A percentile compares a stretch with the other conserved stretches of the same genome.
These are phyloP conservation scores for Triticum urartu DNA, from an alignment of 176 grass and related monocot species.

Conservation along the genomic window DNA sequence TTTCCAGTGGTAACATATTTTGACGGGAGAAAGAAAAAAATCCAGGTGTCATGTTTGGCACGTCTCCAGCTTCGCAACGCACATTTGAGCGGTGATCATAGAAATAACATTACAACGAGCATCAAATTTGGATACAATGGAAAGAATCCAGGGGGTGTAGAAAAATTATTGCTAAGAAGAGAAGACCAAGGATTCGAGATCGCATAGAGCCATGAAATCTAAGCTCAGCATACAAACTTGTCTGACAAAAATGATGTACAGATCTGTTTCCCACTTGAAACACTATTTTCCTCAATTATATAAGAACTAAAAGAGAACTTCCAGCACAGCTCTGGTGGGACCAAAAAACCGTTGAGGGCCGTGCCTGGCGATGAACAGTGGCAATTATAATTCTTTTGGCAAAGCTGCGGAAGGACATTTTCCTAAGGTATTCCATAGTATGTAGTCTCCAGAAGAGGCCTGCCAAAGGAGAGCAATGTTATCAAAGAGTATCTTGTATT, in stretches of 20 bases:
- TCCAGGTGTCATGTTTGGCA: not conserved
- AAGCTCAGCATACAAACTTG: not conserved
- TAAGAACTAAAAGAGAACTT: not conserved
- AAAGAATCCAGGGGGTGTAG: not conserved
- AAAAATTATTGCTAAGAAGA: not conserved
- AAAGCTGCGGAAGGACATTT: slow-evolving; percentile 55
- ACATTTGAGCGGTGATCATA: not conserved
- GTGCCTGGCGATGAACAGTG: not conserved
- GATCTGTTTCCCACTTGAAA: slow-evolving; percentile 13
- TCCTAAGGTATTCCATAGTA: slow-evolving; percentile 80
- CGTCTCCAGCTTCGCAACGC: not conserved
- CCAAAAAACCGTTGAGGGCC: not conserved
- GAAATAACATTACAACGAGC: not conserved
- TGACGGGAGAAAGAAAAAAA: not conserved
- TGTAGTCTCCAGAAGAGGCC: slow-evolving; percentile 76
- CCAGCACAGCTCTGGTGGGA: not conserved
- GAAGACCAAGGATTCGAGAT: not conserved
- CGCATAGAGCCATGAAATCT: not conserved
- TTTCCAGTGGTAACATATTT: not conserved
- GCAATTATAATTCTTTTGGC: slow-evolving; percentile 37
- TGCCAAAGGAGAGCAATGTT: slow-evolving; percentile 27
- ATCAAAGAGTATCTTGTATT: slow-evolving; percentile 3
- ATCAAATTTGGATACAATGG: not conserved
- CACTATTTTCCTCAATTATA: not conserved
- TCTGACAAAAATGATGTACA: slow-evolving; percentile 15